These are phyloP conservation scores for Erysimum cheiranthoides DNA, from an alignment of 345 rosid genomes.

Conservation along the genomic window DNA sequence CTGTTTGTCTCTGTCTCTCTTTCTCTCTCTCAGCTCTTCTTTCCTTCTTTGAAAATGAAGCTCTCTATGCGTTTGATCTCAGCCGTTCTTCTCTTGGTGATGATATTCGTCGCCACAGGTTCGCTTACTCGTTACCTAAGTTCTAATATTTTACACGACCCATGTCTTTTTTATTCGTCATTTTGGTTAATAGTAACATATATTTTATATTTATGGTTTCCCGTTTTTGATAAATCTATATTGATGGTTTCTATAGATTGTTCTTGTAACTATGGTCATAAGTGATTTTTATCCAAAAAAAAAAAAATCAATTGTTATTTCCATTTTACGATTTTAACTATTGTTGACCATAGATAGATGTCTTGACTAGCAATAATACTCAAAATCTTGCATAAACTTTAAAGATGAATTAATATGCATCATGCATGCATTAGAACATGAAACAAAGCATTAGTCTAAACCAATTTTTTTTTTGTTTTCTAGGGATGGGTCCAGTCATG, in stretches of 20 bases:
- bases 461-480: not conserved
- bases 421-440: conserved; percentile 11
- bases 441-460: not conserved
- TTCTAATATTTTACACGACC: conserved; percentile 5
- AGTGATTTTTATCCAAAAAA: not conserved
- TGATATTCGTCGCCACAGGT: conserved; percentile 47
- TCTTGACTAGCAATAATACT: not conserved
- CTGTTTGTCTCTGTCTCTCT: too few species aligned
- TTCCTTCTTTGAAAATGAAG: conserved; percentile 37
- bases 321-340: not conserved
- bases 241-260: not conserved
- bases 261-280: not conserved
- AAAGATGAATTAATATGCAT: not conserved
- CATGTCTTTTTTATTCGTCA: not conserved
- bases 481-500: conserved; percentile 31
- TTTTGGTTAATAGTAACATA: not conserved
- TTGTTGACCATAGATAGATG: not conserved
- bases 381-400: not conserved
- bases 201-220: not conserved
- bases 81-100: conserved; percentile 35
- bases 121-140: conserved; percentile 11
- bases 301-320: not conserved
- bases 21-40: not conserved
- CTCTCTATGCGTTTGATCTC: conserved; percentile 46
- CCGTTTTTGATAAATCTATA: not conserved